Base-by-base conservation (phyloP, 768 basidiomycete species). In the Cubamyces sp. region DNA sequence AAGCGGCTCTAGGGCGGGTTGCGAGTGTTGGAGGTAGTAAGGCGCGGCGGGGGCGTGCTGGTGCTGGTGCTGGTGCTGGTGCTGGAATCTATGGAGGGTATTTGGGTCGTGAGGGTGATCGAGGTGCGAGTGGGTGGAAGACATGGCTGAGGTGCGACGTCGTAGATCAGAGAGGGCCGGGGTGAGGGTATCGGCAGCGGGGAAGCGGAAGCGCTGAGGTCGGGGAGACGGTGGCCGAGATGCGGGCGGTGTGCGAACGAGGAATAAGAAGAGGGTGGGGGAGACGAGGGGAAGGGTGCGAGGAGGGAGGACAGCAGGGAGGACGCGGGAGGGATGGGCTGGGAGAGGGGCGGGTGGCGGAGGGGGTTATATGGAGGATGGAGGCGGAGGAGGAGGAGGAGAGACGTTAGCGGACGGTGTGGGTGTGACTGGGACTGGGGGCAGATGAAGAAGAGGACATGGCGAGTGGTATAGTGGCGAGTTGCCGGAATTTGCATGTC, bases 361-460 rank as follows among this genome's bases (percentile, higher is more conserved):
- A 45, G 50, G 50, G 61, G 42, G 64, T 52, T 63, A 61, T 61
- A 66, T 59, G 64, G 53, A 53, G 40, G 61, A 42, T 37, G 57
- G 55, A 18, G 56, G 16, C 46, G 46, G 30, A 58, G 60, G 65
- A 61, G 60, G 52, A 42, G 64, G 64, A 52, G 55, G 66, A 58
- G 54, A 64, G 68, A 50, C 68, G 67, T 70, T 66, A 58, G 47
- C 47, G 23, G 28, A 30, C 28, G 28, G 28, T 30, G 28, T 30
- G 28, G 8, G 28, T 30, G 28, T 30, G 28, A 30, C 28, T 30
- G 28, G 47, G 23, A 46, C 62, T 66, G 68, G 57, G 66, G 57
- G 62, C 14, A 64, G 53, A 58, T 57, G 68, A 65, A 54, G 64
- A 53, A 55, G 59, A 50, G 40, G 52, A 39, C 69, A 67, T 67